These are phyloP conservation scores for Abrus pulchellus DNA, from an alignment of 306 rosid genomes.

Conservation along the genomic window DNA sequence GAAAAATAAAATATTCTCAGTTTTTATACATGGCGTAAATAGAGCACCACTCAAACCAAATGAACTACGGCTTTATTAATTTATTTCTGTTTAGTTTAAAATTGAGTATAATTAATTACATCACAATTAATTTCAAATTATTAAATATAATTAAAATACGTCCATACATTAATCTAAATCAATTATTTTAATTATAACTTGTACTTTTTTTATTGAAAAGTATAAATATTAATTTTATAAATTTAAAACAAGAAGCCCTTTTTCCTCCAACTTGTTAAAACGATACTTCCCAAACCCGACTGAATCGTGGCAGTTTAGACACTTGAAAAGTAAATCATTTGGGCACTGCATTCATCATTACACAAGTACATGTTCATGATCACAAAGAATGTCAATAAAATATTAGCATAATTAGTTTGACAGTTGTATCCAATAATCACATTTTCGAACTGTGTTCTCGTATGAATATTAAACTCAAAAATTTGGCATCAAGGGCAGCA, in stretches of 20 bases:
- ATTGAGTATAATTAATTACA: no score
- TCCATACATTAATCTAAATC: no score
- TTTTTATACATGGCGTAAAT: no score
- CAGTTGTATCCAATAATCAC: constrained; percentile 30
- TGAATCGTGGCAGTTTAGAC: constrained; percentile 19
- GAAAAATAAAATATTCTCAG: no score
- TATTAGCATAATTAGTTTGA: constrained; percentile 39
- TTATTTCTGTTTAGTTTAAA: no score
- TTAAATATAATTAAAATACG: no score
- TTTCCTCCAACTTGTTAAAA: not conserved
- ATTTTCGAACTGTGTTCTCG: constrained; percentile 31
- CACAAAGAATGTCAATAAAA: not conserved
- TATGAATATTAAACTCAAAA: constrained; percentile 33
- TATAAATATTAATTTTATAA: no score
- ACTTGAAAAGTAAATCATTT: constrained; percentile 22
- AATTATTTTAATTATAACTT: no score
- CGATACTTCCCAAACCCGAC: not conserved
- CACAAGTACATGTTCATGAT: not conserved
- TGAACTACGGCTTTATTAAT: not conserved
- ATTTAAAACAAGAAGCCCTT: no score
- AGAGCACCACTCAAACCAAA: not conserved
- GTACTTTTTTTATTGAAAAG: no score
- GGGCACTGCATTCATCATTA: constrained; percentile 2
- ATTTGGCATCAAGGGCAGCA: constrained; percentile 41
- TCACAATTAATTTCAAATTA: no score